Conservation (phyloP, 1,139 yeast species). For the Debaryomyces subglobosus region DNA sequence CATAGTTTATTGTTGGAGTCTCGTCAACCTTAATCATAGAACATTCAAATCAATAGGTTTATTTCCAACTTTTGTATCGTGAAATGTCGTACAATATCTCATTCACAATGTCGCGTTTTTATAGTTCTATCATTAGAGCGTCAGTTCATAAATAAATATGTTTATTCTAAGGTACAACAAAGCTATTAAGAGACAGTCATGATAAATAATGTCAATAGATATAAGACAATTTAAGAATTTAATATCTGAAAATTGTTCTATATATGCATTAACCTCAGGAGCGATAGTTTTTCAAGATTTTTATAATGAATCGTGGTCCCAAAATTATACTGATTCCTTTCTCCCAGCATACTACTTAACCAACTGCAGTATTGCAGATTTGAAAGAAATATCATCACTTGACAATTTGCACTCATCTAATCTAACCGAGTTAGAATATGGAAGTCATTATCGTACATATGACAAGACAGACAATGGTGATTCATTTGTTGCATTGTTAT, state of each 20-base stretch:
- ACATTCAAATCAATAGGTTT: background rate
- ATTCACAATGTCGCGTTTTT: background rate
- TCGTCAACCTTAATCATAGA: background rate
- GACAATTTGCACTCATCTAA: background rate
- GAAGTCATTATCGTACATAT: conserved; percentile 20
- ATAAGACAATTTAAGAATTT: background rate
- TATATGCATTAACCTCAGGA: conserved; percentile 42
- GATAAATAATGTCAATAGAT: conserved; percentile 1
- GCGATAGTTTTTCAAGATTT: conserved; percentile 22
- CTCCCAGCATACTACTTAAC: conserved; percentile 49
- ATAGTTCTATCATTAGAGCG: background rate
- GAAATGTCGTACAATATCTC: background rate
- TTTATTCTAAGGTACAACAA: background rate
- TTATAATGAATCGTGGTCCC: conserved; percentile 20
- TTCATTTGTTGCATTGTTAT: conserved; percentile 47
- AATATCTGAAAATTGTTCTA: conserved; percentile 35
- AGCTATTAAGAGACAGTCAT: background rate
- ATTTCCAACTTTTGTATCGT: background rate
- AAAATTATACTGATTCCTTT: conserved; percentile 17
- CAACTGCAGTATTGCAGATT: conserved; percentile 34
- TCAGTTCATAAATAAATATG: background rate
- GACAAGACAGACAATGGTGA: conserved; percentile 41
- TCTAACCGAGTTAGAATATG: conserved; percentile 4
- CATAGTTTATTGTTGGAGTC: background rate
- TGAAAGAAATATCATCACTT: conserved; percentile 2